Conservation (phyloP, 768 basidiomycete species). For the Termitomyces sp. region DNA sequence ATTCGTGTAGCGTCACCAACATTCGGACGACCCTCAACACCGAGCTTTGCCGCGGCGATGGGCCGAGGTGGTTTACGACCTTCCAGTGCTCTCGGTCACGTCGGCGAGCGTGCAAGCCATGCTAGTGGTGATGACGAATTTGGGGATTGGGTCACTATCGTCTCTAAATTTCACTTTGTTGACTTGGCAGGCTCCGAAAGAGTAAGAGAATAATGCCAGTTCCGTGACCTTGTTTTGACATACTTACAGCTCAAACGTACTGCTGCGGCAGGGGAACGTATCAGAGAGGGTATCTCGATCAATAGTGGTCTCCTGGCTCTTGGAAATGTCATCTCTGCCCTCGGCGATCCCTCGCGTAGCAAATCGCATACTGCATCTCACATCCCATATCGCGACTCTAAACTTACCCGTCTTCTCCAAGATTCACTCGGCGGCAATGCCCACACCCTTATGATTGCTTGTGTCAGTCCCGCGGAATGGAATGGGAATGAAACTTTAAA, state of each 20-base stretch:
- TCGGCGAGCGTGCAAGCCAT: conserved; percentile 39
- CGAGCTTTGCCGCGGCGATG: conserved; percentile 75
- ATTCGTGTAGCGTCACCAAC: conserved; percentile 72
- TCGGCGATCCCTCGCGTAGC: conserved; percentile 87
- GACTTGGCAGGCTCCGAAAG: conserved; percentile 97
- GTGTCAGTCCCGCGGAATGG: conserved; percentile 94
- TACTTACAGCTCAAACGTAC: conserved; percentile 81
- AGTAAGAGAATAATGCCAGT: conserved; percentile 39
- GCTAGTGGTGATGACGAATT: conserved; percentile 49
- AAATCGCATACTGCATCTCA: conserved; percentile 83
- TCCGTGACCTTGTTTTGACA: conserved; percentile 11
- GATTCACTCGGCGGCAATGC: conserved; percentile 97
- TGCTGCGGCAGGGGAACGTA: conserved; percentile 91
- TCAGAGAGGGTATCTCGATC: conserved; percentile 99
- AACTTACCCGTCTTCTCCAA: conserved; percentile 92
- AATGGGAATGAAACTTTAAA: conserved; percentile 93
- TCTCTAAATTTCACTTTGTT: conserved; percentile 97
- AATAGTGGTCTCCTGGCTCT: conserved; percentile 95
- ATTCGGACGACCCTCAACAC: conserved; percentile 72
- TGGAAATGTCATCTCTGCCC: conserved; percentile 97
- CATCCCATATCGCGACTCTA: conserved; percentile 97
- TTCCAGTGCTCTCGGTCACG: conserved; percentile 74
- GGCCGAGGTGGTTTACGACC: conserved; percentile 68
- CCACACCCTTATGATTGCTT: conserved; percentile 98
- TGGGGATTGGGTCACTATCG: conserved; percentile 86